Evolutionary conservation across 805 yeast genomes (phyloP).

Genomic region (Yamadazyma ubonensis): DNA sequence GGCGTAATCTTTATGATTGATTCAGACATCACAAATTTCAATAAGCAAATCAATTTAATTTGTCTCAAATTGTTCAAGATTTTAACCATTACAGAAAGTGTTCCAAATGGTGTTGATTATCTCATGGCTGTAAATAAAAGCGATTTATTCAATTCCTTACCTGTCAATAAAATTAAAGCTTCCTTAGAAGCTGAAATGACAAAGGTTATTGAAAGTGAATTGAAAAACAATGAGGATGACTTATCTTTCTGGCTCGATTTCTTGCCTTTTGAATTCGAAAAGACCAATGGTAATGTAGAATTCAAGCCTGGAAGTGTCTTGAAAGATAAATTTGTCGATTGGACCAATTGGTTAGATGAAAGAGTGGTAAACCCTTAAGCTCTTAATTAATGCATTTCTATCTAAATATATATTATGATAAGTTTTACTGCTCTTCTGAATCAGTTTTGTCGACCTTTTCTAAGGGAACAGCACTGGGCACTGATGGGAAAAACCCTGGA

Average conservation of each 20-base stretch:
- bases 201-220: slow-evolving; percentile 47
- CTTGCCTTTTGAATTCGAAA: slow-evolving; percentile 57
- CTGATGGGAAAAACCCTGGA: slow-evolving; percentile 43
- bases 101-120: slow-evolving; percentile 69
- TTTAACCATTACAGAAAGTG: slow-evolving; percentile 59
- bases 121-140: slow-evolving; percentile 80
- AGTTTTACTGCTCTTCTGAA: too few species aligned
- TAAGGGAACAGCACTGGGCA: too few species aligned
- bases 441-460: too few species aligned
- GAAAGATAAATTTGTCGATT: slow-evolving; percentile 51
- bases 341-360: slow-evolving; percentile 82
- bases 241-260: slow-evolving; percentile 39
- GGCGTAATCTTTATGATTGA: slow-evolving; percentile 82
- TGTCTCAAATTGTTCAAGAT: slow-evolving; percentile 61
- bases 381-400: background rate
- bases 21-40: slow-evolving; percentile 53
- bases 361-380: slow-evolving; percentile 52
- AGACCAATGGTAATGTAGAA: slow-evolving; percentile 71
- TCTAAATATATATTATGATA: background rate
- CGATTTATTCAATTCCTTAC: slow-evolving; percentile 82
- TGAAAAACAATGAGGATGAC: slow-evolving; percentile 43
- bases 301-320: slow-evolving; percentile 71
- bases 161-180: slow-evolving; percentile 57
- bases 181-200: slow-evolving; percentile 65
- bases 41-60: slow-evolving; percentile 33